A percentile compares a stretch with the other conserved stretches of the same genome.
phyloP scores from a whole-genome alignment of 2,329 filamentous ascomycete genomes.

The Trichoderma koningiopsis region DNA sequence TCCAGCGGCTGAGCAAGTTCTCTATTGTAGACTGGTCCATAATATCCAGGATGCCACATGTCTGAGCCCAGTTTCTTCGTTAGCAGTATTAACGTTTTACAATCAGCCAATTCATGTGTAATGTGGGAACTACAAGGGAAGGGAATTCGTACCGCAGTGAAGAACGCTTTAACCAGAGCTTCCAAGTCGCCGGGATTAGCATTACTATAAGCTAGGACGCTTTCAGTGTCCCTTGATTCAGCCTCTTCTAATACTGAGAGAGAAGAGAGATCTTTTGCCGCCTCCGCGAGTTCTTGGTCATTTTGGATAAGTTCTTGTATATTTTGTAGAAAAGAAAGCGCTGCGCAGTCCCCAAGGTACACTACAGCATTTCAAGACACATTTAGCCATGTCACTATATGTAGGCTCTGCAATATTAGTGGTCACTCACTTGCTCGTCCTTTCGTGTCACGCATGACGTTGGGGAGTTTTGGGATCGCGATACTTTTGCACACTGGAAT shows the following conservation, averaged over 20 bases:
- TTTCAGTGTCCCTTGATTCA: neutral
- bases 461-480: slow-evolving; percentile 3
- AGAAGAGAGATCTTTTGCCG: neutral
- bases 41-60: slow-evolving; percentile 7
- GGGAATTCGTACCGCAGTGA: neutral
- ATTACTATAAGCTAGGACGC: neutral
- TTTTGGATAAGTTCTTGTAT: slow-evolving; percentile 1
- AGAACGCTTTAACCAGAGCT: neutral
- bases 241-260: slow-evolving; percentile 1
- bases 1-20: neutral
- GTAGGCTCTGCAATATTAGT: no score
- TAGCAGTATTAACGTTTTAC: neutral
- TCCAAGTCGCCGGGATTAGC: slow-evolving; percentile 7
- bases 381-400: no score
- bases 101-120: neutral
- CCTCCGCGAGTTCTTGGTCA: slow-evolving; percentile 1
- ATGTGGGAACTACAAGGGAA: neutral
- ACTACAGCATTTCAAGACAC: neutral
- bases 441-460: slow-evolving; percentile 7
- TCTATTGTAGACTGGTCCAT: neutral
- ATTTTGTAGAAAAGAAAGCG: slow-evolving; percentile 9
- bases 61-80: neutral
- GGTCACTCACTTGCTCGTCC: neutral
- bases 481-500: neutral
- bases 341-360: slow-evolving; percentile 9